Base-by-base conservation (phyloP, 2,329 filamentous ascomycete genomes). In the Pyrenochaeta sp. region DNA sequence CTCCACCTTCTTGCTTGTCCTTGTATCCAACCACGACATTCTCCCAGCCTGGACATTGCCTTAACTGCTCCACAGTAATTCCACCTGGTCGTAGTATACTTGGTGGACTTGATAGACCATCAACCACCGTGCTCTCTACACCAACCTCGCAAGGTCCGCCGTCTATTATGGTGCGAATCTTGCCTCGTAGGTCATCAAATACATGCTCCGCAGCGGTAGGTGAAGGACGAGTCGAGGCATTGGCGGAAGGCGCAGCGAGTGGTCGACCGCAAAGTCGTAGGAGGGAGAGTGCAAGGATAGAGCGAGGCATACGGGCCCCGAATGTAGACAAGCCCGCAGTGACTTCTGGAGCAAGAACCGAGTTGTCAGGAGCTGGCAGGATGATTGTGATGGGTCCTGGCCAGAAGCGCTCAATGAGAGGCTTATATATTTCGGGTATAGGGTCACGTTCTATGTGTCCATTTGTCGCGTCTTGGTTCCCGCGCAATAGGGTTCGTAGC, bases 51-150 rank as follows among this genome's bases (percentile, higher is more conserved):
- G 80, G 76, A 63, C 87, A 90, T 27, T 75, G 67, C 29, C 87
- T 79, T 42, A 97, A 75, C 66, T 91, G 84, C 37, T 94, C 90
- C 30, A 96, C 81, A 20, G 89, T 87, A 21, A 99, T 79, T 6
- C 94, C 94, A 2, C 94, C 94, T 0, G 94, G 94, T 31, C 94
- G 77, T 22, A 99, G 76, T 22, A 99, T 84, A 3, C 87, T 83
- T 0, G 94, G 94, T 6, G 93, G 92, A 34, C 81, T 74, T 44
- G 84, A 90, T 10, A 97, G 75, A 0, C 94, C 94, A 63, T 97
- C 94, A 1, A 99, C 91, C 1, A 99, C 94, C 0, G 94, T 99
- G 67, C 91, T 96, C 73, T 99, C 94, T 1, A 99, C 91, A 1
- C 94, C 94, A 8, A 99, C 90, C 14, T 81, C 80, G 61, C 92